Evolutionary conservation across 768 basidiomycete genomes (phyloP).

Genomic region (Boletus eberwhitei): DNA sequence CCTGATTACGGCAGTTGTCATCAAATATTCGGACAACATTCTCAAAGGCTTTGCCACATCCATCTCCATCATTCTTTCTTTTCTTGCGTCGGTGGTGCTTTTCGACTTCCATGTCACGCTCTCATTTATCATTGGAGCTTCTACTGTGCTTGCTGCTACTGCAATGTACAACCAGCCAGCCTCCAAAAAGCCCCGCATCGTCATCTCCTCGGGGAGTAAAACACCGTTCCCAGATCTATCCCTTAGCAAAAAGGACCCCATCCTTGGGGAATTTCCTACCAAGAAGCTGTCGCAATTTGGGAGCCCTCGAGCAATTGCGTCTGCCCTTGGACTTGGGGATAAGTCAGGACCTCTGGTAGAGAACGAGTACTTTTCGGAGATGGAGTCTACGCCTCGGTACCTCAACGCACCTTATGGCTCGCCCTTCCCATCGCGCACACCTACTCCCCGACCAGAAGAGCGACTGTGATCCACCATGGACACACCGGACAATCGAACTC

Average conservation of each 20-base stretch:
- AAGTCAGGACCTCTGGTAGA: slow-evolving; percentile 25
- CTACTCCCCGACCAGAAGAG: slow-evolving; percentile 40
- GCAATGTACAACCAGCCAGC: slow-evolving; percentile 90
- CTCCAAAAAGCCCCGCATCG: slow-evolving; percentile 35
- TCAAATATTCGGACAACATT: slow-evolving; percentile 95
- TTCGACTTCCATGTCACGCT: slow-evolving; percentile 89
- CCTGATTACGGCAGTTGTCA: slow-evolving; percentile 90
- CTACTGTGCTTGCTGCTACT: slow-evolving; percentile 83
- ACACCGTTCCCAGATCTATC: slow-evolving; percentile 44
- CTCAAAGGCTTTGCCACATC: slow-evolving; percentile 97
- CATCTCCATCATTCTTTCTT: slow-evolving; percentile 90
- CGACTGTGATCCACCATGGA: slow-evolving; percentile 23
- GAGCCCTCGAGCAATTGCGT: slow-evolving; percentile 48
- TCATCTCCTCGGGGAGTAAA: slow-evolving; percentile 32
- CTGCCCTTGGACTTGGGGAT: slow-evolving; percentile 43
- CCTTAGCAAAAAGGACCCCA: slow-evolving; percentile 49
- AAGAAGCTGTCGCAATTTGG: slow-evolving; percentile 48
- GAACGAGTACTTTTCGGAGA: slow-evolving; percentile 38
- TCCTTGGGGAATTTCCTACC: slow-evolving; percentile 55
- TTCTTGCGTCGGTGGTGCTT: slow-evolving; percentile 86
- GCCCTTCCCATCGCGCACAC: slow-evolving; percentile 47
- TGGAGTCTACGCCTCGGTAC: slow-evolving; percentile 42
- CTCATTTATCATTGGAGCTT: slow-evolving; percentile 81
- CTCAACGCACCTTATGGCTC: slow-evolving; percentile 50
- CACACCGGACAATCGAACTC: slow-evolving; percentile 16